phyloP scores from a whole-genome alignment of 129 eudicot species.

The carrot (Daucus carota) region DNA sequence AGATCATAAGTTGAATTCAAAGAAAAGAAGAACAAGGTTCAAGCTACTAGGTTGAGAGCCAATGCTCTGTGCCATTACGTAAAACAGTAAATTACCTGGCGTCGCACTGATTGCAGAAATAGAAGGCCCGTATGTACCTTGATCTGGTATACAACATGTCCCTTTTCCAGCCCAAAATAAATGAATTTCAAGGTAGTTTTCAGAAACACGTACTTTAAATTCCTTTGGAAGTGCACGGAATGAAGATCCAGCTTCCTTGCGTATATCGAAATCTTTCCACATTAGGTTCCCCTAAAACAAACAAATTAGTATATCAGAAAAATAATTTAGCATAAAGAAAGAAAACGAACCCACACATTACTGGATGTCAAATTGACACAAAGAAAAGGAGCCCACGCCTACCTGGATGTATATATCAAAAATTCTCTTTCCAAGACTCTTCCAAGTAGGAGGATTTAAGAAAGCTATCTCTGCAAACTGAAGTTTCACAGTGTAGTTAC shows the following conservation, averaged over 20 bases:
- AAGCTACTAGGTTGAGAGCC: not conserved
- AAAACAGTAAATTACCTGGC: constrained; percentile 38
- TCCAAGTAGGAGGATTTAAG: constrained; percentile 39
- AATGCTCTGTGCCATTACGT: not conserved
- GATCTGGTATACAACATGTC: constrained; percentile 74
- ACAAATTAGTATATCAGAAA: not conserved
- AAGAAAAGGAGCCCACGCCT: not conserved
- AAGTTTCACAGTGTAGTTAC: constrained; percentile 57
- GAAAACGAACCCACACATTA: constrained; percentile 20
- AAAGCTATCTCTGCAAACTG: constrained; percentile 65
- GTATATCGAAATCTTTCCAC: constrained; percentile 62
- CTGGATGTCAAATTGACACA: constrained; percentile 30
- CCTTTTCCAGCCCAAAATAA: constrained; percentile 95
- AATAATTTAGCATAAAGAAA: not conserved
- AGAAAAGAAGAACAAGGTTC: constrained; percentile 4
- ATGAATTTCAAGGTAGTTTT: constrained; percentile 76
- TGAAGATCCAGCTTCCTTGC: constrained; percentile 53
- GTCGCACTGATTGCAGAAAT: constrained; percentile 84
- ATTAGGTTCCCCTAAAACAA: constrained; percentile 46
- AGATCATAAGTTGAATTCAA: not conserved
- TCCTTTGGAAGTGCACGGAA: constrained; percentile 37
- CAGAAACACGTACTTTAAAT: constrained; percentile 39
- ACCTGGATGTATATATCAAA: constrained; percentile 87
- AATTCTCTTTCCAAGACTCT: constrained; percentile 65
- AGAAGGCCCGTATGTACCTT: constrained; percentile 72